Conservation (phyloP, 345 rosid genomes). For the Psidium guajava region DNA sequence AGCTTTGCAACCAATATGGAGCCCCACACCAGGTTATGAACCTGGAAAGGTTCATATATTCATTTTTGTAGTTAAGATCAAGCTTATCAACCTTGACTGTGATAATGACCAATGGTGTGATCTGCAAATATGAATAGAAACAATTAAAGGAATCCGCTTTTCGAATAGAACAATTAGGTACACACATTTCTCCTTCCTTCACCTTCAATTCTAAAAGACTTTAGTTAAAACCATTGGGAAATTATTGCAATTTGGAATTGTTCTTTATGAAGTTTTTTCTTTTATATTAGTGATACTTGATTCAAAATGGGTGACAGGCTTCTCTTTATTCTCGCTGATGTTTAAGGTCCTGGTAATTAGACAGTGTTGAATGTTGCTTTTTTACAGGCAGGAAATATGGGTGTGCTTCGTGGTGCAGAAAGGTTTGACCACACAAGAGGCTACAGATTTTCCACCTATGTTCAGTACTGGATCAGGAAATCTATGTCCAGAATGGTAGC, state of each 20-base stretch:
- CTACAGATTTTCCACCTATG: constrained; percentile 76
- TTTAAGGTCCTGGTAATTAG: background rate
- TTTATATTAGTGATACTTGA: background rate
- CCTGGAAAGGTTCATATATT: background rate
- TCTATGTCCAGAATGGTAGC: constrained; percentile 53
- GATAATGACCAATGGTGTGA: background rate
- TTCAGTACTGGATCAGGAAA: constrained; percentile 77
- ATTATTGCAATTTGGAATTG: background rate
- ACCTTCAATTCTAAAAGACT: background rate
- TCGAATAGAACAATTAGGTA: background rate
- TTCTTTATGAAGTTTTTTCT: background rate
- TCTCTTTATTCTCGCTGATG: background rate
- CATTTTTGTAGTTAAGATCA: no score
- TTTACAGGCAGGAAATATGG: constrained; percentile 63
- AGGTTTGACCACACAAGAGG: constrained; percentile 81
- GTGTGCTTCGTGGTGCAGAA: constrained; percentile 78
- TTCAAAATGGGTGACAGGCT: background rate
- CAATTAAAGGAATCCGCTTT: background rate
- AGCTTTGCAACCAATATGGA: background rate
- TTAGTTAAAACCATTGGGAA: background rate
- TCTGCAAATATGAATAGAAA: background rate
- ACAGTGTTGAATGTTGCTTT: background rate
- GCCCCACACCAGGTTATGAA: background rate
- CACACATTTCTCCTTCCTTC: background rate
- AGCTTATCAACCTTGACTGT: background rate